Base-by-base conservation (phyloP, 2,329 filamentous ascomycete genomes). In the Didymellaceae sp. region DNA sequence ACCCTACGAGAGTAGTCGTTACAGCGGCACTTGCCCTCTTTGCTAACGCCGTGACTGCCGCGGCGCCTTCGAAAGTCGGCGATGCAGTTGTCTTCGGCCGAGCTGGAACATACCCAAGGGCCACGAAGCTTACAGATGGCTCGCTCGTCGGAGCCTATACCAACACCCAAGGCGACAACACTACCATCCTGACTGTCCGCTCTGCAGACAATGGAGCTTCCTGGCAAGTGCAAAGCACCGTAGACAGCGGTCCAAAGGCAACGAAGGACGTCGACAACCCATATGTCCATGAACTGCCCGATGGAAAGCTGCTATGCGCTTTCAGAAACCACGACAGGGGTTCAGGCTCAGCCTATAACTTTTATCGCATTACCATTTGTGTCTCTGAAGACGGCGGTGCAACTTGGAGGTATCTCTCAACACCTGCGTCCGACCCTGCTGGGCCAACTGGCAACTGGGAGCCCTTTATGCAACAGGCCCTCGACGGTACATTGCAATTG, bases 381-480 rank as follows among this genome's bases (percentile, higher is more conserved):
- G 72, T 72, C 51, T 77, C 73, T 4, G 72, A 75, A 30, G 74
- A 80, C 48, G 60, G 63, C n/a, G 78, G 77, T 20, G 45, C 25
- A 18, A 70, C 55, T 1, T 80, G 74, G 65, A 49, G 51, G 10
- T 78, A 70, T 51, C 66, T 72, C 2, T 61, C 49, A 20, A 62
- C 58, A 1, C 61, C 68, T 5, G 62, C 60, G 5, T 40, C 51
- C 7, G 59, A 67, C 26, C 44, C 59, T 0, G 58, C 52, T 13
- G 57, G 53, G 5, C 35, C 54, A 11, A 74, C 75, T 24, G 77
- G 77, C 2, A 63, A 74, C 4, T 80, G 77, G 77, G 77, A 80
- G 51, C 78, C 78, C 0, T 78, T 78, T 52, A 41, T 80, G 16
- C 66, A 77, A 5, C 55, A 73, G 2, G 72, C 72, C 0, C 49